Evolutionary conservation across 768 basidiomycete species (phyloP).

Genomic region (Dentipellis sp.): DNA sequence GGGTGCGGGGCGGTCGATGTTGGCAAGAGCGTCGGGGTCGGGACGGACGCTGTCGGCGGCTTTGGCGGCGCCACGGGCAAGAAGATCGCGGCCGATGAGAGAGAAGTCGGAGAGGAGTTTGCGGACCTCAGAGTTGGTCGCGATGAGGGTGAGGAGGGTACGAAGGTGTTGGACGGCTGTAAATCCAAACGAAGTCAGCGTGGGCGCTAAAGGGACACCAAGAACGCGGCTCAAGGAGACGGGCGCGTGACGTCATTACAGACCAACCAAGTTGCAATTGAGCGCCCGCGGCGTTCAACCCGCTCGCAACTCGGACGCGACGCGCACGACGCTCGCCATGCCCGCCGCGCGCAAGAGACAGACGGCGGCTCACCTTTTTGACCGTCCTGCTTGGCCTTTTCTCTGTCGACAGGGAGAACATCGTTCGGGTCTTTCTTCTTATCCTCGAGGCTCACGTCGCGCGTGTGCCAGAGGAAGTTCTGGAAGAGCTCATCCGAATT

Average conservation of each 20-base stretch:
- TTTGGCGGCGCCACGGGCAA: constrained; percentile 64
- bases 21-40: constrained; percentile 44
- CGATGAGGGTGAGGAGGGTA: constrained; percentile 74
- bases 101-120: constrained; percentile 79
- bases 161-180: constrained; percentile 79
- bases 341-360: not conserved
- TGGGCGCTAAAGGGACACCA: not conserved
- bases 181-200: not conserved
- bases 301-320: not conserved
- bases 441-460: constrained; percentile 37
- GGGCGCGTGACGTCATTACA: not conserved
- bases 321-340: not conserved
- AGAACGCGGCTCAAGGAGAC: not conserved
- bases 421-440: constrained; percentile 33
- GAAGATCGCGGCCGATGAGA: constrained; percentile 73
- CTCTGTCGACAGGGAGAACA: constrained; percentile 40
- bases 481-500: constrained; percentile 90
- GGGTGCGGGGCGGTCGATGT: constrained; percentile 63
- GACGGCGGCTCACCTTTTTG: constrained; percentile 41
- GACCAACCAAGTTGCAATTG: too few species aligned
- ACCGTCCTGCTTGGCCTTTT: constrained; percentile 47
- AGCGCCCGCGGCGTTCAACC: not conserved
- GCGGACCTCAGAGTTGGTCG: constrained; percentile 90
- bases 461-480: constrained; percentile 79
- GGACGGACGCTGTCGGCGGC: constrained; percentile 67